These are phyloP conservation scores for Mucuna pruriens DNA, from an alignment of 306 rosid species.

Conservation along the genomic window DNA sequence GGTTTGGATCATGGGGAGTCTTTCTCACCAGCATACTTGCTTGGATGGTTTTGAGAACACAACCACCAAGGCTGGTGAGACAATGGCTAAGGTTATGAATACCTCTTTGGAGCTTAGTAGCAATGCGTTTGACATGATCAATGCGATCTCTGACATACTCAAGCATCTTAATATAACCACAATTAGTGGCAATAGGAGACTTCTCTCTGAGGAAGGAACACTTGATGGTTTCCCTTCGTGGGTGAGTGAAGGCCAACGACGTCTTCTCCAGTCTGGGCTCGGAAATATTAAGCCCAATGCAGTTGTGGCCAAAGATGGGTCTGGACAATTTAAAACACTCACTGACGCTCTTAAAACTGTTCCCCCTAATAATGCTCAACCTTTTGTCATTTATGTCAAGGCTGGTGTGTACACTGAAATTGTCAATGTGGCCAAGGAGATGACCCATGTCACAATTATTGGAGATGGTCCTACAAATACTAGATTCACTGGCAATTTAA, in stretches of 20 bases:
- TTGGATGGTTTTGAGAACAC: constrained; percentile 66
- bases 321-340: constrained; percentile 63
- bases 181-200: constrained; percentile 26
- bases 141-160: constrained; percentile 24
- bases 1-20: constrained; percentile 66
- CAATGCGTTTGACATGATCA: constrained; percentile 72
- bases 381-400: constrained; percentile 74
- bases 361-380: constrained; percentile 45
- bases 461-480: constrained; percentile 87
- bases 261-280: constrained; percentile 32
- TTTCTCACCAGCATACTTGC: constrained; percentile 70
- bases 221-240: constrained; percentile 48
- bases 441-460: constrained; percentile 55
- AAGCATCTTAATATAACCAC: neutral
- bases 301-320: constrained; percentile 70
- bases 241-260: constrained; percentile 40
- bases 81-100: constrained; percentile 53
- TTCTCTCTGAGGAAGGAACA: neutral
- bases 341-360: constrained; percentile 60
- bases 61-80: constrained; percentile 48
- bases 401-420: constrained; percentile 63
- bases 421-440: constrained; percentile 36
- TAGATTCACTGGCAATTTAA: constrained; percentile 51
- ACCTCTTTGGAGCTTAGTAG: constrained; percentile 53
- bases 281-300: constrained; percentile 44